phyloP scores from a whole-genome alignment of 1,284 basidiomycete genomes.

The Ustilago trichophora region DNA sequence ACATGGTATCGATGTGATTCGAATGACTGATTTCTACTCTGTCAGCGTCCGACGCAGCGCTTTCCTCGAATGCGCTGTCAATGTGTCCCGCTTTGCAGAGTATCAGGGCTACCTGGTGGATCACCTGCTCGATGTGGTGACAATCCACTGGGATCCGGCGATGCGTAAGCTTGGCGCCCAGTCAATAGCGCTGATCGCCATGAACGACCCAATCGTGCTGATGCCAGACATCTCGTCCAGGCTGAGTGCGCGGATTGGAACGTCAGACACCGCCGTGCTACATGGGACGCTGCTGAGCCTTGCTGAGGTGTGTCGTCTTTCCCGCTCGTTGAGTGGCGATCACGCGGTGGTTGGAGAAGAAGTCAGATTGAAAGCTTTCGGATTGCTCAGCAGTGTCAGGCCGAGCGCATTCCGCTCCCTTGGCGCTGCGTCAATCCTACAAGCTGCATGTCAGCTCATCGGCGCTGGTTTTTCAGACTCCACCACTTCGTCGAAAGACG shows the following conservation, averaged over 20 bases:
- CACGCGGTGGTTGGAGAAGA: constrained; percentile 5
- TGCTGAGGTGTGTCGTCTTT: constrained; percentile 74
- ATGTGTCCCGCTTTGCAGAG: constrained; percentile 82
- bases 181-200: constrained; percentile 77
- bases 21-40: constrained; percentile 92
- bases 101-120: constrained; percentile 79
- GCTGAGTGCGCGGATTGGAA: constrained; percentile 14
- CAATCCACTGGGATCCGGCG: constrained; percentile 87
- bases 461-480: constrained; percentile 66
- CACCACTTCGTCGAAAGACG: constrained; percentile 1
- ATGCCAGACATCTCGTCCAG: constrained; percentile 70
- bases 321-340: constrained; percentile 67
- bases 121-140: constrained; percentile 78
- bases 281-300: constrained; percentile 85
- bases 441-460: constrained; percentile 79
- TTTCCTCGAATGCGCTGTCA: constrained; percentile 82
- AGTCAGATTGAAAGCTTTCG: constrained; percentile 68
- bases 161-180: constrained; percentile 84
- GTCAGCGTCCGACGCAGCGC: constrained; percentile 85
- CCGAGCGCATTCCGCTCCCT: constrained; percentile 73
- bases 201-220: constrained; percentile 72
- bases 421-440: constrained; percentile 78
- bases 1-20: constrained; percentile 90
- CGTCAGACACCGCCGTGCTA: constrained; percentile 74
- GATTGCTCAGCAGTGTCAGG: constrained; percentile 72